These are phyloP conservation scores for Monilinia fructicola DNA, from an alignment of 2,329 filamentous ascomycete genomes.

Conservation along the genomic window DNA sequence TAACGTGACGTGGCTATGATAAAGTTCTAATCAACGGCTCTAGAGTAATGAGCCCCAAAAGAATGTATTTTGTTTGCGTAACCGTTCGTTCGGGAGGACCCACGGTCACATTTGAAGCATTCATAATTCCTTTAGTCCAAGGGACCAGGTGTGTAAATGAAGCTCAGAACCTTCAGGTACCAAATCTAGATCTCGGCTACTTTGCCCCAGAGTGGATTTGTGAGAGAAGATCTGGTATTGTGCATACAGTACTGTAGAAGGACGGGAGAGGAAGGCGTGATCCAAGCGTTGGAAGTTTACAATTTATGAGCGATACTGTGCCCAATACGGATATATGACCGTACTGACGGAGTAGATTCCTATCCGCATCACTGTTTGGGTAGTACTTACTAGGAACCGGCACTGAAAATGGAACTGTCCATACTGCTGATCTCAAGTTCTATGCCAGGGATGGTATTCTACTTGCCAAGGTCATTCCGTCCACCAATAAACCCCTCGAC, in stretches of 20 bases:
- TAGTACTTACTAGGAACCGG: not conserved
- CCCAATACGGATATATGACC: not conserved
- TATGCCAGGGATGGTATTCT: not conserved
- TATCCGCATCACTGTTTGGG: not conserved
- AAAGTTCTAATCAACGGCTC: not conserved
- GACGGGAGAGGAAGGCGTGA: constrained; percentile 13
- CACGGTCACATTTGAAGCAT: constrained; percentile 12
- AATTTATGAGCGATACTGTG: not conserved
- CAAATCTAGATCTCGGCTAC: constrained; percentile 12
- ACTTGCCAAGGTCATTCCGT: not conserved
- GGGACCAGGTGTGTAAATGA: constrained; percentile 17
- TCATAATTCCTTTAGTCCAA: not conserved
- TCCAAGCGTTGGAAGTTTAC: not conserved
- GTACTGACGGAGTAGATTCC: not conserved
- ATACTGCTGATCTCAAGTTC: constrained; percentile 3
- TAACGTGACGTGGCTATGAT: not conserved
- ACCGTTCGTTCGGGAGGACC: not conserved
- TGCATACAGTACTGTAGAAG: too few relatives aligned
- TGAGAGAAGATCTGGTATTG: constrained; percentile 9
- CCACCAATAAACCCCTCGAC: not conserved
- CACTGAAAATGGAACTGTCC: not conserved
- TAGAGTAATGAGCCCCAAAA: not conserved
- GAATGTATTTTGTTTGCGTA: constrained; percentile 10
- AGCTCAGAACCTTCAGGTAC: not conserved
- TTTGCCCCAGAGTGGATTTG: constrained; percentile 5